Conservation (phyloP, 257 asterid genomes). For the Verbena officinalis region DNA sequence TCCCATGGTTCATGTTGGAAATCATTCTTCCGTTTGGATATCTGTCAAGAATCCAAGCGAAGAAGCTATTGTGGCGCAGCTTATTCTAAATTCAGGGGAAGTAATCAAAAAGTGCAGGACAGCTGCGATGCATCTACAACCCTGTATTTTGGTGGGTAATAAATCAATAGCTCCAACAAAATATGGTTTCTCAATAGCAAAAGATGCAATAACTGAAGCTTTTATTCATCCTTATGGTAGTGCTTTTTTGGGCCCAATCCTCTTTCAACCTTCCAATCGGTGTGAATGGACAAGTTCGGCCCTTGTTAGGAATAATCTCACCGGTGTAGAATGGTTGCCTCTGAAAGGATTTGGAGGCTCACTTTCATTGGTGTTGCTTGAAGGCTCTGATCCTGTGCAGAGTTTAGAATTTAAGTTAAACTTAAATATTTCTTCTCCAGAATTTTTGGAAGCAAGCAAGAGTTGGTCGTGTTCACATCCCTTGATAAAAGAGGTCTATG, state of each 20-base stretch:
- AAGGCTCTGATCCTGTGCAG: constrained; percentile 56
- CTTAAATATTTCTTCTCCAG: constrained; percentile 48
- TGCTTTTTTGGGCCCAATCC: constrained; percentile 78
- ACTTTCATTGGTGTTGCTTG: constrained; percentile 64
- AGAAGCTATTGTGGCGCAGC: constrained; percentile 70
- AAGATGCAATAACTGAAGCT: constrained; percentile 81
- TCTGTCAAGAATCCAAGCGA: constrained; percentile 71
- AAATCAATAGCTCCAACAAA: constrained; percentile 56
- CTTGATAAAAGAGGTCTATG: constrained; percentile 64
- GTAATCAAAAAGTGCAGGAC: constrained; percentile 62
- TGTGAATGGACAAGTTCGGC: constrained; percentile 92
- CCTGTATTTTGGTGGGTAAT: constrained; percentile 44
- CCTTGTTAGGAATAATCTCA: constrained; percentile 77
- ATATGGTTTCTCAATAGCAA: constrained; percentile 83
- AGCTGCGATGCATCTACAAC: constrained; percentile 46
- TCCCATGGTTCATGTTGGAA: constrained; percentile 69
- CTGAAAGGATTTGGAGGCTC: constrained; percentile 82
- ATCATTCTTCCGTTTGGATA: constrained; percentile 61
- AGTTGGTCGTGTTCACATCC: constrained; percentile 53
- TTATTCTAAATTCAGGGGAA: constrained; percentile 78
- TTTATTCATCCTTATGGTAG: constrained; percentile 60
- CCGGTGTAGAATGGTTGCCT: constrained; percentile 90
- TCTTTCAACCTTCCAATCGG: constrained; percentile 80
- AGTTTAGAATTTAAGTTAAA: constrained; percentile 67
- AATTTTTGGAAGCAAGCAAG: constrained; percentile 35